phyloP scores from a whole-genome alignment of 352 stramenopile species.

The Globisporangium emineosum region DNA sequence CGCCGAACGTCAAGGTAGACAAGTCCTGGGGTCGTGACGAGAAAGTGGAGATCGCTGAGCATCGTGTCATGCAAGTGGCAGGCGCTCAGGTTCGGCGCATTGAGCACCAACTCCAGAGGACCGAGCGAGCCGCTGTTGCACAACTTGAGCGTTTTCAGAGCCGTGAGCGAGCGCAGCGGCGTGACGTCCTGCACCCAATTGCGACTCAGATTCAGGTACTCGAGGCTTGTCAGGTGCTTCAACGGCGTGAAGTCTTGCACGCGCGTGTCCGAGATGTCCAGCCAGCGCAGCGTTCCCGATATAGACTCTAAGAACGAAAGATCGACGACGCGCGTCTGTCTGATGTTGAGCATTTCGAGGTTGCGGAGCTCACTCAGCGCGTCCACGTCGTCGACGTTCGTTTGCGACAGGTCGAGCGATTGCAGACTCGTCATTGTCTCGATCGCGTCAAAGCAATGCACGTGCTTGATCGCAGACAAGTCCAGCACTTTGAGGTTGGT shows the following conservation, averaged over 20 bases:
- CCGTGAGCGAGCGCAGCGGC: slow-evolving; percentile 26
- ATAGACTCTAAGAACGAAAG: slow-evolving; percentile 29
- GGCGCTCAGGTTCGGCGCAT: slow-evolving; percentile 24
- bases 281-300: slow-evolving; percentile 19
- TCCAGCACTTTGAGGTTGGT: slow-evolving; percentile 26
- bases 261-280: slow-evolving; percentile 44
- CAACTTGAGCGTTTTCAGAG: slow-evolving; percentile 33
- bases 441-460: slow-evolving; percentile 16
- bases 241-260: slow-evolving; percentile 37
- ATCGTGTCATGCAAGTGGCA: slow-evolving; percentile 43
- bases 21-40: slow-evolving; percentile 16
- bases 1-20: slow-evolving; percentile 44
- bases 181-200: slow-evolving; percentile 39
- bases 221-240: slow-evolving; percentile 17
- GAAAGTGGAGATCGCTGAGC: slow-evolving; percentile 38
- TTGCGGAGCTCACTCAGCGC: slow-evolving; percentile 17
- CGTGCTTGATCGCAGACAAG: slow-evolving; percentile 14
- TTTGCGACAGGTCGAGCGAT: slow-evolving; percentile 32
- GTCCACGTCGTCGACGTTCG: slow-evolving; percentile 21
- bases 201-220: slow-evolving; percentile 43
- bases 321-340: slow-evolving; percentile 29
- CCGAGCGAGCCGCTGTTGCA: slow-evolving; percentile 34
- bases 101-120: slow-evolving; percentile 26
- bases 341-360: slow-evolving; percentile 20
- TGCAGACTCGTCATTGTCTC: slow-evolving; percentile 15